These are phyloP conservation scores for Orychophragmus violaceus DNA, from an alignment of 345 rosid species.

Conservation along the genomic window DNA sequence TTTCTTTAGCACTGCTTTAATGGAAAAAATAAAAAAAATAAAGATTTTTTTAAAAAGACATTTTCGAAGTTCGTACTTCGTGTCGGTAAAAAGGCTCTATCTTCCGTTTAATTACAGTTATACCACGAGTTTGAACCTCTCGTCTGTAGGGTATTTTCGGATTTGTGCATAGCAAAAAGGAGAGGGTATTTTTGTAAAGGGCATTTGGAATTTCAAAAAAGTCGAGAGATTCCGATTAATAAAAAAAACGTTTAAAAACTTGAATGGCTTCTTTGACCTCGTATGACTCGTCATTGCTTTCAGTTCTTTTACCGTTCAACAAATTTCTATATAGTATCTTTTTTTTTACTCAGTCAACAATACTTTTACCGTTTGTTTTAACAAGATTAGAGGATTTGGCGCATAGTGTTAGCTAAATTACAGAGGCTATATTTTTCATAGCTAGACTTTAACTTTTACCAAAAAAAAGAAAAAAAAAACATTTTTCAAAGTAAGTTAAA, in stretches of 20 bases:
- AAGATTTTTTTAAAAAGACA: background rate
- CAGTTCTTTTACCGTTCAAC: background rate
- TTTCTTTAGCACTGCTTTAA: too few species aligned
- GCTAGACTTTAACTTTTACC: background rate
- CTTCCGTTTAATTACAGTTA: background rate
- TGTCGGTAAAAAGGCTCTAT: background rate
- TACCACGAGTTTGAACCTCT: background rate
- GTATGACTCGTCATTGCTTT: background rate
- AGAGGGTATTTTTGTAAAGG: background rate
- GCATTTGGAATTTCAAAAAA: background rate
- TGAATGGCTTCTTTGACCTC: constrained; percentile 24
- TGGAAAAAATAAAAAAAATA: too few species aligned
- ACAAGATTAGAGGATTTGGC: constrained; percentile 1
- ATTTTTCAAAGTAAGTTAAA: background rate
- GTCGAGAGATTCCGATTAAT: constrained; percentile 11
- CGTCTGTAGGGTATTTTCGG: background rate
- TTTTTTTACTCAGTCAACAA: background rate
- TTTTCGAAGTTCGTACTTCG: constrained; percentile 23
- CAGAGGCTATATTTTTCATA: background rate
- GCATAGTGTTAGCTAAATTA: background rate
- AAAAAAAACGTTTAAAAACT: background rate
- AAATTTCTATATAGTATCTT: too few species aligned
- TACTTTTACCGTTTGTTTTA: background rate
- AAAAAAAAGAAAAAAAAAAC: too few species aligned
- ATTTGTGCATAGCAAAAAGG: background rate